A percentile compares a stretch with the other conserved stretches of the same genome.
Conservation (phyloP, 176 grass and related monocot genomes). For the Triticum monococcum region DNA sequence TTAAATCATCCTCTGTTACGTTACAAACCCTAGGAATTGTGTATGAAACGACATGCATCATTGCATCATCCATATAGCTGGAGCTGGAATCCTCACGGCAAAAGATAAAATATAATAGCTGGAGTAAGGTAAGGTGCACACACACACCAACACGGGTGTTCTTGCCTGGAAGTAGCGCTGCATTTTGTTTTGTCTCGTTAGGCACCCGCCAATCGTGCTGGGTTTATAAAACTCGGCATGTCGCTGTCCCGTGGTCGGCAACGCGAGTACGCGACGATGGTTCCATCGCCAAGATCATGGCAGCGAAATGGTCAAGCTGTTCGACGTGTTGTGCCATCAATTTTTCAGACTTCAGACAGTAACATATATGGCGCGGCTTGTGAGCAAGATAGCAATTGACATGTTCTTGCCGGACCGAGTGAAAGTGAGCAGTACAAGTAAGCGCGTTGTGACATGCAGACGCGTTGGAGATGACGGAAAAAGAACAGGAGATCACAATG, state of each 20-base stretch:
- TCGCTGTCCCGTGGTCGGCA: conserved; percentile 13
- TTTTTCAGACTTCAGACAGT: background rate
- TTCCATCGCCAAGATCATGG: background rate
- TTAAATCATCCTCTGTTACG: too few relatives aligned
- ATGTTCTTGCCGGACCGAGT: background rate
- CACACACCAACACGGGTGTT: background rate
- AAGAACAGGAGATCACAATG: background rate
- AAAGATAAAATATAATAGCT: background rate
- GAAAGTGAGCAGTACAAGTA: conserved; percentile 2
- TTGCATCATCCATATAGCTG: background rate
- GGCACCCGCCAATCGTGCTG: background rate
- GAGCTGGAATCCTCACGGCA: too few relatives aligned
- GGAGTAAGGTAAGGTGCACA: background rate
- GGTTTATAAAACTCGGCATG: background rate
- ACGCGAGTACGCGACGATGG: background rate
- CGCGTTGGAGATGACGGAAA: background rate
- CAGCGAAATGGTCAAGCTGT: conserved; percentile 33
- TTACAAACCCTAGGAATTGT: background rate
- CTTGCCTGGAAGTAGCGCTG: conserved; percentile 2
- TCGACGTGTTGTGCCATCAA: conserved; percentile 18
- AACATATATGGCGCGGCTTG: background rate
- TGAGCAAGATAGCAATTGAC: background rate
- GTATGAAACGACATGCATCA: background rate
- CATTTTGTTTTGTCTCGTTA: background rate
- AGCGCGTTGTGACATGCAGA: conserved; percentile 18